phyloP scores from a whole-genome alignment of 208 protist species.

The Wallacemonas collosoma region DNA sequence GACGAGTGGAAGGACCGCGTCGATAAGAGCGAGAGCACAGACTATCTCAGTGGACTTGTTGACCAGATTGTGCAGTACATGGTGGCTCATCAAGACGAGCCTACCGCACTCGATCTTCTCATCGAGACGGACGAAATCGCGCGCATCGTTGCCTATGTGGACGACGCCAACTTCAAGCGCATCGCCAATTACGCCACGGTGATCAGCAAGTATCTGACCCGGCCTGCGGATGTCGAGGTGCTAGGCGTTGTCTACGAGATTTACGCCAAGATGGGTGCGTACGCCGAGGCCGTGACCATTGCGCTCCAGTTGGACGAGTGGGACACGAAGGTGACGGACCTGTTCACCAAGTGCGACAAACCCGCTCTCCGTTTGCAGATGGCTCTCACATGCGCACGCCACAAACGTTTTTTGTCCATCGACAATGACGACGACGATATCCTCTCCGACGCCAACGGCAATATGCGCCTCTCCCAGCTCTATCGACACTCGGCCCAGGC shows the following conservation, averaged over 20 bases:
- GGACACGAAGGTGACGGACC: slow-evolving; percentile 57
- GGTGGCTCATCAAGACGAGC: slow-evolving; percentile 96
- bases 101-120: slow-evolving; percentile 98
- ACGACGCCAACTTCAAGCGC: slow-evolving; percentile 94
- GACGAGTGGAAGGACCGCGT: slow-evolving; percentile 90
- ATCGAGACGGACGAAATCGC: slow-evolving; percentile 95
- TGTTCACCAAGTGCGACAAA: slow-evolving; percentile 85
- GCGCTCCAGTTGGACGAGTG: slow-evolving; percentile 89
- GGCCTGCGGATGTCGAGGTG: slow-evolving; percentile 94
- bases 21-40: slow-evolving; percentile 56
- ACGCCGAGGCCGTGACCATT: slow-evolving; percentile 89
- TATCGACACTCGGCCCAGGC: slow-evolving; percentile 94
- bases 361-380: slow-evolving; percentile 87
- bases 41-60: slow-evolving; percentile 90
- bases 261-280: slow-evolving; percentile 92
- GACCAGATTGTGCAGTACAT: slow-evolving; percentile 96
- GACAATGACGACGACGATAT: slow-evolving; percentile 92
- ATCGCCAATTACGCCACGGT: slow-evolving; percentile 96
- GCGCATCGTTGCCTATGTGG: slow-evolving; percentile 90
- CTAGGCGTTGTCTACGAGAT: slow-evolving; percentile 92
- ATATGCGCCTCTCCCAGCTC: slow-evolving; percentile 94
- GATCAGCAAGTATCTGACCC: slow-evolving; percentile 94
- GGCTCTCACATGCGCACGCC: slow-evolving; percentile 93
- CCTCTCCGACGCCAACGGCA: slow-evolving; percentile 91
- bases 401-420: slow-evolving; percentile 81